A percentile compares a stretch with the other conserved stretches of the same genome.
Conservation (phyloP, 495 filamentous ascomycete species). For the Hypomontagnella submonticulosa region DNA sequence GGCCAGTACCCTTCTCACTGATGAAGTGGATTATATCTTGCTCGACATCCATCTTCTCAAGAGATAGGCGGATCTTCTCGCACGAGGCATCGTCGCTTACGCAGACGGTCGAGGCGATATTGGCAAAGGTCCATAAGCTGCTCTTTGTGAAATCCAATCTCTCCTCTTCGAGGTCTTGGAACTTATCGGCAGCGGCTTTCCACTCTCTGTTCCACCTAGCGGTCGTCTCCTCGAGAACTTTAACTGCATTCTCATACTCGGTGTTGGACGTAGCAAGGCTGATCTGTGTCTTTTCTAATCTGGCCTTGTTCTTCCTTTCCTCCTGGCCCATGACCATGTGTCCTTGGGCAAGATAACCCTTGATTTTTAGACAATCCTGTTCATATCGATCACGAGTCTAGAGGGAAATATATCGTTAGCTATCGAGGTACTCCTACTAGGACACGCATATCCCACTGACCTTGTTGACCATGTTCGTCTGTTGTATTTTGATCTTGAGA, state of each 20-base stretch:
- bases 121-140: constrained; percentile 97
- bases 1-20: constrained; percentile 86
- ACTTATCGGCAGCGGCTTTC: constrained; percentile 99
- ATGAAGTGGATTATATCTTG: constrained; percentile 95
- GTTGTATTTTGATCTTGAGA: constrained; percentile 90
- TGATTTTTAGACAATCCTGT: constrained; percentile 97
- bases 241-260: constrained; percentile 93
- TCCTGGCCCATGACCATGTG: constrained; percentile 99
- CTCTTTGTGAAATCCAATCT: constrained; percentile 95
- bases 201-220: constrained; percentile 96
- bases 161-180: constrained; percentile 99
- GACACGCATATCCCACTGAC: constrained; percentile 52
- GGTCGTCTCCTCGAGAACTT: constrained; percentile 94
- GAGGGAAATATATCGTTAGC: constrained; percentile 42
- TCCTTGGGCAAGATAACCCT: constrained; percentile 96
- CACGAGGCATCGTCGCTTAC: constrained; percentile 98
- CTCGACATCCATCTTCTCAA: constrained; percentile 96
- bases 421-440: constrained; percentile 1
- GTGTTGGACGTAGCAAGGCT: constrained; percentile 88
- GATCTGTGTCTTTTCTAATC: constrained; percentile 98
- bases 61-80: constrained; percentile 93
- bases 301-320: constrained; percentile 98
- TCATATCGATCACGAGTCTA: constrained; percentile 93
- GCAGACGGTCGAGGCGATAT: constrained; percentile 97
- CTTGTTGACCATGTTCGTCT: constrained; percentile 92